Base-by-base conservation (phyloP, 169 alveolate genomes). In the Plasmodium inui region DNA sequence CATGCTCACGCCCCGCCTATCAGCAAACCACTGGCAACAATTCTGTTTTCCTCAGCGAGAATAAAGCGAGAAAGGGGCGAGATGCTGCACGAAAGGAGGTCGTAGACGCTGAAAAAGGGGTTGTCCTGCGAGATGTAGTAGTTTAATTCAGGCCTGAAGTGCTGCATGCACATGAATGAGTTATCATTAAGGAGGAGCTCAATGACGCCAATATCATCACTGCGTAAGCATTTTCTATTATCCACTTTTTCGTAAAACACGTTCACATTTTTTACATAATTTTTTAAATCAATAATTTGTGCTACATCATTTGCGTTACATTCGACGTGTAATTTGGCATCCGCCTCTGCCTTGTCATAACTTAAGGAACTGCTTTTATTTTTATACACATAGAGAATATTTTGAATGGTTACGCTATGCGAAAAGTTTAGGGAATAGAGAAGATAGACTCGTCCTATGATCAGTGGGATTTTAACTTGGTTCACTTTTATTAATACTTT, bases 41-140 rank as follows among this genome's bases (percentile, higher is more conserved):
- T 79, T 88, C 79, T 30, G 72, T 88, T 88, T 88, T 78, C 88
- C 82, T 88, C 94, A 88, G 94, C 78, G 37, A 88, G 82, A 78
- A 88, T 88, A 79, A 88, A 73, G 72, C 94, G 94, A n/a, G 94
- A 88, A 28, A 88, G 82, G 50, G 94, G 94, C 67, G 94, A 88
- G 71, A 88, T 67, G 71, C 76, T 37, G 53, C 81, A 88, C 7
- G 88, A 61, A 19, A 88, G 89, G 41, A 88, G 82, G 46, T 88
- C 94, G 72, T 88, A 88, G 72, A 53, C 73, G 71, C 82, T 88
- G 50, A 88, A 88, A 88, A 88, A 88, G 72, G 41, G 72, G 37
- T 46, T 72, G 82, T 88, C 88, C 30, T 61, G 82, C 44, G 94
- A 28, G 57, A 88, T 88, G 82, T 78, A 88, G 82, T 88, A 88